A percentile compares a stretch with the other conserved stretches of the same genome.
phyloP scores from a whole-genome alignment of 257 asterid genomes.

The Thymus mandschuricus region DNA sequence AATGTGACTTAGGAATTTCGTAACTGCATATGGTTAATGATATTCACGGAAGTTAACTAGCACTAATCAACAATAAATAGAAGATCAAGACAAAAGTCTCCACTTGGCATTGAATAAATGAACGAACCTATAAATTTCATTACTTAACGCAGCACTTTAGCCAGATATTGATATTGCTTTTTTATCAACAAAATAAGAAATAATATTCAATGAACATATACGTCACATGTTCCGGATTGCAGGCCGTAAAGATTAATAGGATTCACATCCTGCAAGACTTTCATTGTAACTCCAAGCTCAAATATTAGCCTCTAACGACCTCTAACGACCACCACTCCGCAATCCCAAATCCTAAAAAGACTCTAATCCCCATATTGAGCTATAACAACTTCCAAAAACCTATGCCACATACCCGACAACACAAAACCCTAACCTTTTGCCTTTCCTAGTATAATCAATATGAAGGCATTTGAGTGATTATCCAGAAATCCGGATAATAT shows the following conservation, averaged over 20 bases:
- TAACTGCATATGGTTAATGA: neutral
- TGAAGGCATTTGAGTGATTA: slow-evolving; percentile 1
- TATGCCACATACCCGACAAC: neutral
- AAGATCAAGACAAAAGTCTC: slow-evolving; percentile 18
- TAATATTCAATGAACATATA: neutral
- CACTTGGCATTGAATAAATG: neutral
- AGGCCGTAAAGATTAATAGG: slow-evolving; percentile 19
- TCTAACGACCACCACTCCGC: neutral
- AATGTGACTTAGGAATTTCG: neutral
- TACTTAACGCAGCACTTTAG: neutral
- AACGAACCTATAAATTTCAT: neutral
- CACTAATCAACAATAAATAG: neutral
- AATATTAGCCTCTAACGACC: slow-evolving; percentile 3
- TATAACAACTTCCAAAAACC: slow-evolving; percentile 18
- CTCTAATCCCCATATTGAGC: slow-evolving; percentile 16
- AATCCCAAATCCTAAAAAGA: neutral
- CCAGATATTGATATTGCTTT: too few relatives aligned
- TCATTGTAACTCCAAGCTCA: slow-evolving; percentile 8
- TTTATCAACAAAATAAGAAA: neutral
- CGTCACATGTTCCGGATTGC: slow-evolving; percentile 12
- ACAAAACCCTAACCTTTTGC: neutral
- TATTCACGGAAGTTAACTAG: neutral
- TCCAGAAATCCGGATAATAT: neutral
- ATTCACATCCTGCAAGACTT: slow-evolving; percentile 23
- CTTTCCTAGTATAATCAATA: slow-evolving; percentile 6